Conservation (phyloP, 2,329 filamentous ascomycete species). For the Ophiostoma tasmaniense region DNA sequence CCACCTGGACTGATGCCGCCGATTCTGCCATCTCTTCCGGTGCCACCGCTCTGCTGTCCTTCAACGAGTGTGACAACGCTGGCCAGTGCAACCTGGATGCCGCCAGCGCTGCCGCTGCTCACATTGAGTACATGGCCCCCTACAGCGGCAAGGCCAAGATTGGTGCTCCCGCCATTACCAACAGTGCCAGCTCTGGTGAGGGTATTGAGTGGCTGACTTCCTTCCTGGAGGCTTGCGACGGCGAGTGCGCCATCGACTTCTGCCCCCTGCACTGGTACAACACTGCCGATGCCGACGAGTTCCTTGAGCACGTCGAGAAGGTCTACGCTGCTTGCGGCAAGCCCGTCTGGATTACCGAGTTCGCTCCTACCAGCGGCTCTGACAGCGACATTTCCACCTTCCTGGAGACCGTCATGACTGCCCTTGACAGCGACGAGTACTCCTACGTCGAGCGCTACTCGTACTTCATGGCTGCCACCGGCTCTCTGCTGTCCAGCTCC, state of each 20-base stretch:
- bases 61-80: slow-evolving; percentile 62
- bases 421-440: slow-evolving; percentile 39
- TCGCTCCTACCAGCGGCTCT: slow-evolving; percentile 41
- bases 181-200: slow-evolving; percentile 41
- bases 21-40: slow-evolving; percentile 45
- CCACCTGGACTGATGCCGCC: slow-evolving; percentile 43
- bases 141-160: slow-evolving; percentile 47
- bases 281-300: slow-evolving; percentile 37
- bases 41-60: slow-evolving; percentile 50
- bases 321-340: slow-evolving; percentile 41
- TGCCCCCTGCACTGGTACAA: slow-evolving; percentile 59
- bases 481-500: slow-evolving; percentile 34
- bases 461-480: slow-evolving; percentile 45
- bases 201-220: slow-evolving; percentile 48
- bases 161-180: slow-evolving; percentile 53
- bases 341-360: slow-evolving; percentile 58
- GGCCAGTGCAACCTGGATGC: slow-evolving; percentile 52
- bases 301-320: slow-evolving; percentile 45
- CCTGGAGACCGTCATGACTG: slow-evolving; percentile 40
- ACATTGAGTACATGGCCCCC: slow-evolving; percentile 47
- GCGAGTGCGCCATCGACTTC: slow-evolving; percentile 49
- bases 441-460: slow-evolving; percentile 47
- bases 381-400: slow-evolving; percentile 39
- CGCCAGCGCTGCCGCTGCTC: slow-evolving; percentile 41
- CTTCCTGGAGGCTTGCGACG: slow-evolving; percentile 45